Evolutionary conservation across 495 filamentous ascomycete species (phyloP).

Genomic region (Penicillium lagena): DNA sequence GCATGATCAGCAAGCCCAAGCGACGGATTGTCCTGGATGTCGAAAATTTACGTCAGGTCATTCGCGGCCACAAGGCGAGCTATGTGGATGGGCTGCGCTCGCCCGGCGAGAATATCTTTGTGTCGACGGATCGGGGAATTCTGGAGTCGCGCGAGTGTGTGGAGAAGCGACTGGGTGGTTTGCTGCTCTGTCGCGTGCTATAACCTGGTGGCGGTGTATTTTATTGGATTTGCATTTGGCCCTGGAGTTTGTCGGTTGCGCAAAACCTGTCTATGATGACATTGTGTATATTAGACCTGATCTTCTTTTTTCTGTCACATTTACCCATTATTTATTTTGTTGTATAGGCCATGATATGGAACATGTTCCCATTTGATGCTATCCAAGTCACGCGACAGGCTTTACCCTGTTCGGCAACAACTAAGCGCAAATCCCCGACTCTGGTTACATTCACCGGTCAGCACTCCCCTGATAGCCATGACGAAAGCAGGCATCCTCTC

Average conservation of each 20-base stretch:
- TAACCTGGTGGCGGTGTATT: constrained; percentile 19
- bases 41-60: constrained; percentile 51
- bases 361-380: neutral
- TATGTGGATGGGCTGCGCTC: constrained; percentile 65
- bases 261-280: constrained; percentile 1
- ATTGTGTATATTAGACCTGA: neutral
- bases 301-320: constrained; percentile 2
- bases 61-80: constrained; percentile 57
- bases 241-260: constrained; percentile 39
- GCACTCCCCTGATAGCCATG: constrained; percentile 7
- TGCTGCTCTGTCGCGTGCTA: constrained; percentile 69
- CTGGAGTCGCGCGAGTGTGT: constrained; percentile 84
- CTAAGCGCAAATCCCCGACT: too few relatives aligned
- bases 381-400: constrained; percentile 4
- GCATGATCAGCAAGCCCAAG: constrained; percentile 70
- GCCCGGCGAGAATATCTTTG: constrained; percentile 77
- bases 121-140: constrained; percentile 73
- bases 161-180: constrained; percentile 75
- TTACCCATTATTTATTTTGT: too few relatives aligned
- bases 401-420: neutral
- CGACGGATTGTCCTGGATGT: constrained; percentile 61
- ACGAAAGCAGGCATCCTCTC: neutral
- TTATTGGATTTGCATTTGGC: constrained; percentile 33
- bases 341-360: neutral
- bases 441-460: too few relatives aligned